Evolutionary conservation across 163 green algal genomes (phyloP).

Genomic region (Scenedesmus sp.): DNA sequence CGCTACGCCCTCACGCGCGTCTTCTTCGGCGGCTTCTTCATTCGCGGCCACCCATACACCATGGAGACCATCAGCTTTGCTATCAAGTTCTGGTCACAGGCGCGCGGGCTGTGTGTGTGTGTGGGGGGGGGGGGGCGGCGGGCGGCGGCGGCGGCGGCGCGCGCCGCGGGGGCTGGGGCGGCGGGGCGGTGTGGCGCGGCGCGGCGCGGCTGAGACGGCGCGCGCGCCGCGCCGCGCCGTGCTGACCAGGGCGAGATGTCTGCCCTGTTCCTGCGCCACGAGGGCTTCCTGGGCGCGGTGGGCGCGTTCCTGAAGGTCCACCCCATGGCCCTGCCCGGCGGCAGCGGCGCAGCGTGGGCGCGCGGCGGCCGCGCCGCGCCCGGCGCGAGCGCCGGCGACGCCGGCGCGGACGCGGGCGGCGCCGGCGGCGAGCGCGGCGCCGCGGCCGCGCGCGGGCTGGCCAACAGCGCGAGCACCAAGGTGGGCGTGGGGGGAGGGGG

Average conservation of each 20-base stretch:
- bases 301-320: conserved; percentile 95
- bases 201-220: too few relatives aligned
- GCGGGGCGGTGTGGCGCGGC: too few relatives aligned
- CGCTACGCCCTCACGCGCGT: conserved; percentile 89
- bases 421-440: not conserved
- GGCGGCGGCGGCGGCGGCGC: too few relatives aligned
- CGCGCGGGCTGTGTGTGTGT: too few relatives aligned
- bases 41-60: conserved; percentile 97
- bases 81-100: conserved; percentile 97
- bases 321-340: conserved; percentile 50
- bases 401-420: conserved; percentile 1
- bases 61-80: conserved; percentile 99
- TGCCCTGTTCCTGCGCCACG: conserved; percentile 94
- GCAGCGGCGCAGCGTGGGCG: too few relatives aligned
- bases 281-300: conserved; percentile 97
- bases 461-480: conserved; percentile 15
- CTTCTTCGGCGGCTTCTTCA: conserved; percentile 99
- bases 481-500: not conserved
- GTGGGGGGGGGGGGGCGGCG: conserved; percentile 8
- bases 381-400: not conserved
- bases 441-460: conserved; percentile 1
- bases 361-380: not conserved
- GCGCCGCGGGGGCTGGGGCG: too few relatives aligned
- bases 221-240: too few relatives aligned
- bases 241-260: conserved; percentile 93